Conservation (phyloP, 1,284 basidiomycete species). For the Gastroboletus turbinatus region DNA sequence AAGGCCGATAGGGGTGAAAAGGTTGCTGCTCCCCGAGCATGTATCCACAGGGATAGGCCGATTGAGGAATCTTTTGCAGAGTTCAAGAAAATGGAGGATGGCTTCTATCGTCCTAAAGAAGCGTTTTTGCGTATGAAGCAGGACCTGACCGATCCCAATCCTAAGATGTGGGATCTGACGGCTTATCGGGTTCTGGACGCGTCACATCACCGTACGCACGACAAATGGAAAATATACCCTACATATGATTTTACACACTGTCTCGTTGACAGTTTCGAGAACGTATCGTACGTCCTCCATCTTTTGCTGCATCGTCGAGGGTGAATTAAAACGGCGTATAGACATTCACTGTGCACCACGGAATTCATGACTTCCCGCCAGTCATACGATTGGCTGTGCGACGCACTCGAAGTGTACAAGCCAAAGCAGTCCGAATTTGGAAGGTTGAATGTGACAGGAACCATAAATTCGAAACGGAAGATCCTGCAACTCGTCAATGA, state of each 20-base stretch:
- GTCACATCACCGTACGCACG: constrained; percentile 91
- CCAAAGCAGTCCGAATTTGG: constrained; percentile 99
- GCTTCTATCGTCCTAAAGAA: constrained; percentile 87
- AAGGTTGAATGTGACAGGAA: constrained; percentile 90
- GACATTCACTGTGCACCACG: constrained; percentile 95
- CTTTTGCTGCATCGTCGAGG: neutral
- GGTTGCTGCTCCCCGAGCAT: constrained; percentile 81
- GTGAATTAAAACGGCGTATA: constrained; percentile 32
- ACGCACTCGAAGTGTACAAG: constrained; percentile 95
- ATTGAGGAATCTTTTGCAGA: constrained; percentile 83
- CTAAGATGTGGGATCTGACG: constrained; percentile 99
- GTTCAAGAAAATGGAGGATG: constrained; percentile 93
- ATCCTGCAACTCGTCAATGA: constrained; percentile 88
- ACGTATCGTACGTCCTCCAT: constrained; percentile 81
- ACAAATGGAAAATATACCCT: constrained; percentile 94
- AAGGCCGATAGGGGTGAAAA: constrained; percentile 82
- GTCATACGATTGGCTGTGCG: constrained; percentile 99
- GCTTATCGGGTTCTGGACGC: constrained; percentile 93
- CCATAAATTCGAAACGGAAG: constrained; percentile 97
- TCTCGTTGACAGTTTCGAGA: constrained; percentile 97
- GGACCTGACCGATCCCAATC: constrained; percentile 90
- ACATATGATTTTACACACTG: constrained; percentile 99
- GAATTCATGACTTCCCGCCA: constrained; percentile 97
- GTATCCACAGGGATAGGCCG: constrained; percentile 82
- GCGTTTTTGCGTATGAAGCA: constrained; percentile 98